Evolutionary conservation across 805 yeast species (phyloP).

Genomic region (Wickerhamiella vanderwaltii): DNA sequence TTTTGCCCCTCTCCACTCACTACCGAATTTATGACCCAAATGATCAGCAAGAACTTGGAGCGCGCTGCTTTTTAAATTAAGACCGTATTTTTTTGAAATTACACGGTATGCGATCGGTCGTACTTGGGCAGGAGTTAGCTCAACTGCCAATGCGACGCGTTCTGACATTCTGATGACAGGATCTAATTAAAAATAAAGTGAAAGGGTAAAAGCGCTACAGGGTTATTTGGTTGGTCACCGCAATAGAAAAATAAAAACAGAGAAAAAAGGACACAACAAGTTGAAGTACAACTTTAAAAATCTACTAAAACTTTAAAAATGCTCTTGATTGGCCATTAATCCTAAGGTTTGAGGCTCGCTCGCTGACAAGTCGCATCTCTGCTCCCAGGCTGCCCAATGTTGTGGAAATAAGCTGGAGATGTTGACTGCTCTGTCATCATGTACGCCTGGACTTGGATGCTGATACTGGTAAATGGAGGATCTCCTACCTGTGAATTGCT

Average conservation of each 20-base stretch:
- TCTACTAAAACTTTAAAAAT: no score
- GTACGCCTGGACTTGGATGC: conserved; percentile 5
- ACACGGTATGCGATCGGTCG: conserved; percentile 88
- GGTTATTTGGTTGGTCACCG: not conserved
- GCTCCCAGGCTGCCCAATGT: no score
- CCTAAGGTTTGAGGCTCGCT: no score
- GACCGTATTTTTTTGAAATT: conserved; percentile 81
- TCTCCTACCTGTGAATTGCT: conserved; percentile 43
- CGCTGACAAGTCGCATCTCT: no score
- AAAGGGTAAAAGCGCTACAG: no score
- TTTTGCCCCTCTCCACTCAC: conserved; percentile 66
- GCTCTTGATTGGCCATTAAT: no score
- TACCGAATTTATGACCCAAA: conserved; percentile 67
- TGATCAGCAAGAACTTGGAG: conserved; percentile 58
- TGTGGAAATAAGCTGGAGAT: no score
- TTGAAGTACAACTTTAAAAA: no score
- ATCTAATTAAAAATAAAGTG: no score
- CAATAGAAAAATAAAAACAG: not conserved
- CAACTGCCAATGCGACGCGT: conserved; percentile 51
- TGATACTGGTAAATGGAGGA: not conserved
- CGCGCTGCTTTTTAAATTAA: conserved; percentile 80
- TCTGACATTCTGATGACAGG: no score
- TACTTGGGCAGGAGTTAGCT: conserved; percentile 65
- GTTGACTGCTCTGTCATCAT: conserved; percentile 6
- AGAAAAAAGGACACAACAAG: no score